Evolutionary conservation across 1,284 basidiomycete species (phyloP), one percentile per base, ranked within the genome.

Genomic region (Crucibulum parvulum): DNA sequence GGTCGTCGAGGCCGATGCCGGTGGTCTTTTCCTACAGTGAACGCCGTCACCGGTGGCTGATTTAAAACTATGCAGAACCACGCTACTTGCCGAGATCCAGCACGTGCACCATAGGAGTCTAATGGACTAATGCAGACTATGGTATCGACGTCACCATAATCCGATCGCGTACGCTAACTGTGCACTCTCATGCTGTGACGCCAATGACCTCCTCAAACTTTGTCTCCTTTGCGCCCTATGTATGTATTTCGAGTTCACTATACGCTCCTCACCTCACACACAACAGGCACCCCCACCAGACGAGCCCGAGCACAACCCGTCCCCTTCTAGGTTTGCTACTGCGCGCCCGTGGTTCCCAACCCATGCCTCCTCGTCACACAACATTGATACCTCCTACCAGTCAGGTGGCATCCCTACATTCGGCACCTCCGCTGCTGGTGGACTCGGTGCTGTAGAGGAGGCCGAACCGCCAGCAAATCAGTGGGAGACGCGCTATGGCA

Each of bases 401-500:
- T 88, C 88, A 16, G 91, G 91, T 35, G 90, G 81, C 9, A 76
- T 88, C 24, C 87, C 88, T 4, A 84, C 85, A 7, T 87, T 87
- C 68, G 78, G 79, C 51, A 79, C 81, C 37, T 84, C 85, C 10
- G 75, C 78, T 37, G 70, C 79, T 4, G 79, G 80, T 7, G 76
- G 78, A 15, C 66, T 70, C 7, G 78, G 76, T 36, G 72, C 78
- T 35, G 68, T 67, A 46, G 81, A 81, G 48, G 78, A 84, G 15
- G 78, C 80, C 11, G 84, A 84, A 51, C 78, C 77, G 11, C 80
- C 81, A 16, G 78, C 77, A 37, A 91, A 87, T 63, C 84, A 85
- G 59, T 93, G 91, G 88, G 89, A 91, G 77, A 91, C 89, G 36
- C 79, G 86, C 51, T 87, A 87, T 68, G 87, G 88, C 13, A 81